A percentile compares a stretch with the other conserved stretches of the same genome.
These are phyloP conservation scores for Ustilago esculenta DNA, from an alignment of 1,284 basidiomycete species.

Conservation along the genomic window DNA sequence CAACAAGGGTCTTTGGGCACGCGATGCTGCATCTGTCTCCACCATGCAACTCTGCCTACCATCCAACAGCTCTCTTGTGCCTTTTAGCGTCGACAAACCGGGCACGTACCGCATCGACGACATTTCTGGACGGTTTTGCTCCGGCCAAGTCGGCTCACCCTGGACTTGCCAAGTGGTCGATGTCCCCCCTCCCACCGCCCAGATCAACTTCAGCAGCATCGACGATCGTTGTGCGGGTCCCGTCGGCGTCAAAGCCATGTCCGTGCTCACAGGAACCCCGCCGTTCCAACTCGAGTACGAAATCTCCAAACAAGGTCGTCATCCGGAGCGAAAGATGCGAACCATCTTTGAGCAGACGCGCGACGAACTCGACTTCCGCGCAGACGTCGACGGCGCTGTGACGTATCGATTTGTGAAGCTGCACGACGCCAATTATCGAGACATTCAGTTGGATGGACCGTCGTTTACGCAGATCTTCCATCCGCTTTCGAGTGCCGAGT, in stretches of 20 bases:
- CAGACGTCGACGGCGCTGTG: slow-evolving; percentile 87
- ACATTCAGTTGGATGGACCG: slow-evolving; percentile 68
- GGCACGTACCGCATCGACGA: slow-evolving; percentile 84
- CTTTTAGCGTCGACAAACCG: slow-evolving; percentile 68
- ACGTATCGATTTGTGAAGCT: slow-evolving; percentile 83
- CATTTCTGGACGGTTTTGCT: slow-evolving; percentile 78
- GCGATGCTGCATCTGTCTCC: slow-evolving; percentile 27
- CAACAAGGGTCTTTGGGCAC: slow-evolving; percentile 39
- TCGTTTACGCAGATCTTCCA: slow-evolving; percentile 62
- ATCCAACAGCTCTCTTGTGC: slow-evolving; percentile 8
- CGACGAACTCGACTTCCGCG: slow-evolving; percentile 85
- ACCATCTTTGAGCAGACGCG: slow-evolving; percentile 76
- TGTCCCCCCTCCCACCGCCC: slow-evolving; percentile 78
- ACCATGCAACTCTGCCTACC: slow-evolving; percentile 33
- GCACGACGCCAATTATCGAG: slow-evolving; percentile 85
- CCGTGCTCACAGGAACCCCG: slow-evolving; percentile 86
- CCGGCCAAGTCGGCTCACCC: slow-evolving; percentile 48
- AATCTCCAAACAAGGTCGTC: slow-evolving; percentile 73
- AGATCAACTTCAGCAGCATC: slow-evolving; percentile 88
- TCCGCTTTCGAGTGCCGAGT: slow-evolving; percentile 61
- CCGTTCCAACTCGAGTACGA: slow-evolving; percentile 87
- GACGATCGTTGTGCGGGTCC: slow-evolving; percentile 87
- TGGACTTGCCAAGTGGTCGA: slow-evolving; percentile 62
- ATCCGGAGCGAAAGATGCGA: slow-evolving; percentile 68
- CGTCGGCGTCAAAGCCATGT: slow-evolving; percentile 85